A percentile compares a stretch with the other conserved stretches of the same genome.
Conservation (phyloP, 441 rosid species). For the Francoa sonchifolia region DNA sequence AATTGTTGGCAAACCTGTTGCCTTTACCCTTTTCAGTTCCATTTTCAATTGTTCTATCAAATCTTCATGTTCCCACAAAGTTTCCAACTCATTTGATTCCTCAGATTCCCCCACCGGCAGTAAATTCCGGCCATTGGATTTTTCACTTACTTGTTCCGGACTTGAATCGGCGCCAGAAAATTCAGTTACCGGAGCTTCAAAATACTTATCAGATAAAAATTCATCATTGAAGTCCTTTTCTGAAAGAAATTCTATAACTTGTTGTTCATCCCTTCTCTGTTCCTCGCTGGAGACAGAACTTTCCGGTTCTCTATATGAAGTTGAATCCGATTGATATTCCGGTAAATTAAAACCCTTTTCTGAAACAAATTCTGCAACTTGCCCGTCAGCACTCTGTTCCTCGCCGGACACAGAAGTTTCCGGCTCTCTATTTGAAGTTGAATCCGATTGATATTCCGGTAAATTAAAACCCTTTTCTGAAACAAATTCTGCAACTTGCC, state of each 20-base stretch:
- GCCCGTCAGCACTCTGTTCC: no score
- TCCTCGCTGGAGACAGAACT: background rate
- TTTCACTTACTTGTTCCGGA: conserved; percentile 8
- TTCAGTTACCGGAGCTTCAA: conserved; percentile 6
- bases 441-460: no score
- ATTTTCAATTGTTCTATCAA: conserved; percentile 75
- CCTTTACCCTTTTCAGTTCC: conserved; percentile 78
- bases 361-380: no score
- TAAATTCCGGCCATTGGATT: conserved; percentile 5
- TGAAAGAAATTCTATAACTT: conserved; percentile 18
- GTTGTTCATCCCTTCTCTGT: background rate
- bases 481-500: no score
- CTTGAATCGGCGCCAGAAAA: conserved; percentile 16
- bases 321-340: no score
- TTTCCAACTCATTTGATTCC: conserved; percentile 43
- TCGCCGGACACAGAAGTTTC: no score
- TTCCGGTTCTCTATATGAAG: background rate
- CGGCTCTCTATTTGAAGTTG: no score
- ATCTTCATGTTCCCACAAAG: conserved; percentile 83
- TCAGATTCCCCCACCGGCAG: no score
- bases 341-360: conserved; percentile 7
- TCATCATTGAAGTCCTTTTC: conserved; percentile 34
- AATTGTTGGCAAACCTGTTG: conserved; percentile 81
- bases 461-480: conserved; percentile 5
- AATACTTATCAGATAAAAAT: conserved; percentile 46